Conservation (phyloP, 768 basidiomycete species). For the Russula virescens region DNA sequence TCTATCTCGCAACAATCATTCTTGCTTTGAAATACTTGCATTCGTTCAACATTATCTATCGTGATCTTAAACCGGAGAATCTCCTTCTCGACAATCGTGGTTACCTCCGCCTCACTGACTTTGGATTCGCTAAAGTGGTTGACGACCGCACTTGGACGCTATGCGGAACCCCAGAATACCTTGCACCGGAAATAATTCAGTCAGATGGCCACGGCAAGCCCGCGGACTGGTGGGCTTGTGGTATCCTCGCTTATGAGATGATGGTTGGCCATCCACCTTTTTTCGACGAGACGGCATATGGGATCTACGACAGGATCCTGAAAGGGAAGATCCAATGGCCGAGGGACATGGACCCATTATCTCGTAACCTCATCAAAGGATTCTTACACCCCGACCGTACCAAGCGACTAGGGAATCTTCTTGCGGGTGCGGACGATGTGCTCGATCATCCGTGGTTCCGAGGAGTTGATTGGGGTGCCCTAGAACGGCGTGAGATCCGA, state of each 20-base stretch:
- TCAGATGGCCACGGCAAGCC: constrained; percentile 97
- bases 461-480: constrained; percentile 88
- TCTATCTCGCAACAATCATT: constrained; percentile 94
- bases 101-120: constrained; percentile 93
- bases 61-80: constrained; percentile 98
- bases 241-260: constrained; percentile 97
- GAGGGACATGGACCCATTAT: constrained; percentile 81
- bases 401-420: constrained; percentile 89
- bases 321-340: constrained; percentile 87
- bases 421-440: constrained; percentile 86
- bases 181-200: constrained; percentile 97
- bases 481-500: constrained; percentile 81
- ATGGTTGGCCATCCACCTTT: constrained; percentile 98
- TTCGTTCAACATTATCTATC: constrained; percentile 95
- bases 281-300: constrained; percentile 96
- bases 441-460: constrained; percentile 92
- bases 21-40: constrained; percentile 94
- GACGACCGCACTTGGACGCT: constrained; percentile 98
- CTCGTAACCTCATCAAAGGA: constrained; percentile 80
- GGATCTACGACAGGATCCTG: constrained; percentile 97
- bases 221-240: constrained; percentile 99
- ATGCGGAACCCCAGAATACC: constrained; percentile 93
- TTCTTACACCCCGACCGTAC: constrained; percentile 90
- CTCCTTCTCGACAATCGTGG: constrained; percentile 91
- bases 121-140: constrained; percentile 96